Percentiles rank a stretch among this genome's conserved stretches.
Conservation (phyloP, 345 rosid genomes). For the Euphorbia lathyris region DNA sequence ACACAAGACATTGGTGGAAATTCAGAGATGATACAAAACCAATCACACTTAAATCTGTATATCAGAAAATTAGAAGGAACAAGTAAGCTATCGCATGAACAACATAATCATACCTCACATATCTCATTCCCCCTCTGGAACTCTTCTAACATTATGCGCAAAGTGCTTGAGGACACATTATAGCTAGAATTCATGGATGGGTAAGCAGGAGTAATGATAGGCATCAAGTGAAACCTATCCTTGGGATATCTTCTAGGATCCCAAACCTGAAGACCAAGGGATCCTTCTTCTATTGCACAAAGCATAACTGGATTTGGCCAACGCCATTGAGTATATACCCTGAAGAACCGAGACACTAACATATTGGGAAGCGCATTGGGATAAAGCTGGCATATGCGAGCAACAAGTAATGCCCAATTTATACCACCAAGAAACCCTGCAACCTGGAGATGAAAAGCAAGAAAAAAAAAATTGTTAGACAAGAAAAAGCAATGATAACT, state of each 20-base stretch:
- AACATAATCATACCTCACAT: slow-evolving; percentile 72
- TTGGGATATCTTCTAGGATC: slow-evolving; percentile 89
- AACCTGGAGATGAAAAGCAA: slow-evolving; percentile 47
- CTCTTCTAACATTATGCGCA: slow-evolving; percentile 87
- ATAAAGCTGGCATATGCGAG: slow-evolving; percentile 95
- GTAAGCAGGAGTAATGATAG: slow-evolving; percentile 97
- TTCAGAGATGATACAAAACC: neutral
- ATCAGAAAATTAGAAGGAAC: neutral
- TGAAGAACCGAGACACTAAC: slow-evolving; percentile 89
- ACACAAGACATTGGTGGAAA: neutral
- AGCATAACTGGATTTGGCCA: slow-evolving; percentile 99
- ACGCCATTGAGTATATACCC: slow-evolving; percentile 92
- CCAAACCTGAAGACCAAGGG: slow-evolving; percentile 95
- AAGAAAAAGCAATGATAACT: slow-evolving; percentile 1
- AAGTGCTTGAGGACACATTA: slow-evolving; percentile 85
- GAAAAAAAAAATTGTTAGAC: neutral
- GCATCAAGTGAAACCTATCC: slow-evolving; percentile 88
- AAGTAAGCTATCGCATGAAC: slow-evolving; percentile 3
- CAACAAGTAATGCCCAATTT: slow-evolving; percentile 98
- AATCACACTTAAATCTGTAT: neutral
- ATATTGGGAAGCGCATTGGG: slow-evolving; percentile 96
- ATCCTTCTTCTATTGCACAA: slow-evolving; percentile 78
- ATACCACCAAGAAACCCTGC: slow-evolving; percentile 98
- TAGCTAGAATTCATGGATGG: slow-evolving; percentile 98
- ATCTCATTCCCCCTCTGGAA: slow-evolving; percentile 89